phyloP scores from a whole-genome alignment of 139 green algal species.

The Coccomyxa sp. region DNA sequence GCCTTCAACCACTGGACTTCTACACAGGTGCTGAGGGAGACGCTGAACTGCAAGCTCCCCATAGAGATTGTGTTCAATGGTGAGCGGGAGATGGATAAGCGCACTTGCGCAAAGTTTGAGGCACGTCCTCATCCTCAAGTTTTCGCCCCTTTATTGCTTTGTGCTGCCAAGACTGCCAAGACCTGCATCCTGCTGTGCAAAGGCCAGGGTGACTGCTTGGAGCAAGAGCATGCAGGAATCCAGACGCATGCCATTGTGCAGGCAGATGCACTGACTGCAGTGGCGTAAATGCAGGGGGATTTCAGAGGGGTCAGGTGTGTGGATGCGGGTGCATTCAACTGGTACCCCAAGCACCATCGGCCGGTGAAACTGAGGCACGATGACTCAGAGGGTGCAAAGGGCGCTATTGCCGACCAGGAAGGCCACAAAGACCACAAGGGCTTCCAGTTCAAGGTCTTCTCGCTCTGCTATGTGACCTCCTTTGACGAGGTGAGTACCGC shows the following conservation, averaged over 20 bases:
- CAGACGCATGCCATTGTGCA: no score
- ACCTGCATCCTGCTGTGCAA: not conserved
- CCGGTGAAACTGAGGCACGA: not conserved
- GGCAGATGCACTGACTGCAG: no score
- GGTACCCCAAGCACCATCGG: not conserved
- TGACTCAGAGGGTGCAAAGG: not conserved
- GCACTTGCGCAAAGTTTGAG: not conserved
- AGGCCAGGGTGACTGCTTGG: no score
- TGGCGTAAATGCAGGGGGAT: not conserved
- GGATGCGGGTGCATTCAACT: not conserved
- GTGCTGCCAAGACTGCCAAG: not conserved
- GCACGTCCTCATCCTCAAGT: not conserved
- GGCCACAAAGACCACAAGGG: conserved; percentile 1
- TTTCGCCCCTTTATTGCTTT: not conserved
- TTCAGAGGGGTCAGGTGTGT: not conserved
- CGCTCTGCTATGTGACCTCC: conserved; percentile 15
- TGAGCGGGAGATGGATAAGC: not conserved
- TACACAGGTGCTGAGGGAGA: conserved; percentile 1
- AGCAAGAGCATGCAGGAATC: no score
- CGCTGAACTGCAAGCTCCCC: not conserved
- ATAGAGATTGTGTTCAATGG: not conserved
- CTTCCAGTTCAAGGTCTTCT: conserved; percentile 18
- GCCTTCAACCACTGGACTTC: no score
- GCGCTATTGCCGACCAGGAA: not conserved
- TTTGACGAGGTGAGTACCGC: conserved; percentile 11